phyloP scores from a whole-genome alignment of 2,329 filamentous ascomycete species.

The Pseudogymnoascus sp. region DNA sequence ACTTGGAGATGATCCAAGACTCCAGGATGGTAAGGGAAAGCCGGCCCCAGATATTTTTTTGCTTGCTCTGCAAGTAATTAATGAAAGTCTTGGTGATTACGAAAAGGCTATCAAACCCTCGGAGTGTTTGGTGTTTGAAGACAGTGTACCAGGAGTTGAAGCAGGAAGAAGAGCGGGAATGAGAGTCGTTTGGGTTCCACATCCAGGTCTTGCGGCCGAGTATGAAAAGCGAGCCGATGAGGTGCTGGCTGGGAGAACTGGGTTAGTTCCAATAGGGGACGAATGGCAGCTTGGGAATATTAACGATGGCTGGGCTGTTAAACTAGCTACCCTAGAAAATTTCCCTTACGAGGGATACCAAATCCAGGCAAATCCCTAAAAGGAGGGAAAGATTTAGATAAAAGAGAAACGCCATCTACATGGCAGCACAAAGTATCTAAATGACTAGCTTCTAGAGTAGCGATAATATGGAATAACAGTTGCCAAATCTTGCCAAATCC shows the following conservation, averaged over 20 bases:
- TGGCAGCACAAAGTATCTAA: too few species aligned
- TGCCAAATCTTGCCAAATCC: too few species aligned
- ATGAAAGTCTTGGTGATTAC: constrained; percentile 59
- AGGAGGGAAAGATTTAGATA: too few species aligned
- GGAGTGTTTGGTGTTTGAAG: constrained; percentile 97
- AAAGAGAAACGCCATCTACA: too few species aligned
- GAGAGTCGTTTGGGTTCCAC: constrained; percentile 89
- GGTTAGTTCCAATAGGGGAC: constrained; percentile 34
- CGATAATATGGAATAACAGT: too few species aligned
- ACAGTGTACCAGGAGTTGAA: constrained; percentile 89
- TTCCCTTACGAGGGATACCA: constrained; percentile 33
- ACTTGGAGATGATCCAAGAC: constrained; percentile 75
- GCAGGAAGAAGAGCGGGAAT: constrained; percentile 85
- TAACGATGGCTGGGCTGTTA: constrained; percentile 34
- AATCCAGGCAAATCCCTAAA: too few species aligned
- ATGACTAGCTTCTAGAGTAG: too few species aligned
- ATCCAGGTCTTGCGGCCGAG: constrained; percentile 67
- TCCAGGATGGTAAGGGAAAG: constrained; percentile 76
- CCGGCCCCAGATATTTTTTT: constrained; percentile 92
- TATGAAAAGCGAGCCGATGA: constrained; percentile 69
- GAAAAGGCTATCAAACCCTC: constrained; percentile 63
- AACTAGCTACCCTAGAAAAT: constrained; percentile 30
- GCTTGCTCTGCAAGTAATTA: constrained; percentile 76
- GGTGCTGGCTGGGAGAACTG: constrained; percentile 56
- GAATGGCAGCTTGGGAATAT: constrained; percentile 39